phyloP scores from a whole-genome alignment of 352 stramenopile genomes.

The Halophytophthora polymorphica region DNA sequence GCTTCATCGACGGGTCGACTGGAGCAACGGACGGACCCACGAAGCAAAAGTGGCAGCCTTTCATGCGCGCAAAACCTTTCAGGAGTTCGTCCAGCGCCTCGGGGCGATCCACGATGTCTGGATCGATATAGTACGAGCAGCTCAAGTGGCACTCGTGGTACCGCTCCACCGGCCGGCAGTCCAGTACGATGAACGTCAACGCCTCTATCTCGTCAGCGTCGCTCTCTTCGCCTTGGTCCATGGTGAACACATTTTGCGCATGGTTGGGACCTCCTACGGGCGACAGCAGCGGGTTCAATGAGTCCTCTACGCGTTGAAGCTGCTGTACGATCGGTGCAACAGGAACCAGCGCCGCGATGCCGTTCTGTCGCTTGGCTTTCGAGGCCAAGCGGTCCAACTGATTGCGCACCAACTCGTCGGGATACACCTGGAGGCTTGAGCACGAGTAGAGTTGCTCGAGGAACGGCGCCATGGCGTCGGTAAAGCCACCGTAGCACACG shows the following conservation, averaged over 20 bases:
- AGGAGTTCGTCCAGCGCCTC: slow-evolving; percentile 73
- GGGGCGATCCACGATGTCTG: slow-evolving; percentile 63
- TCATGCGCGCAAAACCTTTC: slow-evolving; percentile 82
- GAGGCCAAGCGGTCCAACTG: slow-evolving; percentile 53
- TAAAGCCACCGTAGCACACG: slow-evolving; percentile 79
- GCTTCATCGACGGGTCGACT: slow-evolving; percentile 15
- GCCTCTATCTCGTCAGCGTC: slow-evolving; percentile 14
- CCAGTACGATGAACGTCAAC: slow-evolving; percentile 73
- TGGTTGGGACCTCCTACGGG: slow-evolving; percentile 1
- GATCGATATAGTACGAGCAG: slow-evolving; percentile 86
- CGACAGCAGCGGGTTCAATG: slow-evolving; percentile 39
- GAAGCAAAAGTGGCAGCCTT: slow-evolving; percentile 89
- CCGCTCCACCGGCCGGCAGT: slow-evolving; percentile 72
- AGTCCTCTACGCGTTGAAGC: slow-evolving; percentile 2
- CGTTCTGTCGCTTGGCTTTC: slow-evolving; percentile 19
- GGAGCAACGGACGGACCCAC: slow-evolving; percentile 57
- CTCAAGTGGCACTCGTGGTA: slow-evolving; percentile 81
- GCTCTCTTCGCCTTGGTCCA: slow-evolving; percentile 13
- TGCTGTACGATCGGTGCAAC: slow-evolving; percentile 1
- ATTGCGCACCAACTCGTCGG: slow-evolving; percentile 78
- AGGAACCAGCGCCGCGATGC: slow-evolving; percentile 3
- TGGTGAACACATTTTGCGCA: slow-evolving; percentile 13
- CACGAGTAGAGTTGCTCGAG: slow-evolving; percentile 63
- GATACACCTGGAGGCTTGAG: slow-evolving; percentile 82
- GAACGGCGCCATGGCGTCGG: slow-evolving; percentile 59